Conservation (phyloP, 2,329 filamentous ascomycete genomes). For the Talaromyces sp. region DNA sequence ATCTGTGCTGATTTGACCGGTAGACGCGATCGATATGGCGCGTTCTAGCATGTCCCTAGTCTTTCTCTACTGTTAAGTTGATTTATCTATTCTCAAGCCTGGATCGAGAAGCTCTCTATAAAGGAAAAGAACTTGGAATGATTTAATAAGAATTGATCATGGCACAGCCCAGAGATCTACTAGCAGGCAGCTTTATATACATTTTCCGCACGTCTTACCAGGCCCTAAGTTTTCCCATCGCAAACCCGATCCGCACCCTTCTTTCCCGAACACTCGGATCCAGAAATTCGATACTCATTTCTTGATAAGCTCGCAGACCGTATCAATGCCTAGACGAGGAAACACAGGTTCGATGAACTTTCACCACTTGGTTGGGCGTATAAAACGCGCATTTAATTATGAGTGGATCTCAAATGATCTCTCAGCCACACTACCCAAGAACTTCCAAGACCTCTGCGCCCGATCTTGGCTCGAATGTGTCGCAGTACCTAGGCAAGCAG, state of each 20-base stretch:
- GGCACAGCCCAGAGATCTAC: background rate
- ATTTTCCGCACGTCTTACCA: background rate
- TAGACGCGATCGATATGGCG: background rate
- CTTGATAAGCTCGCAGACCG: background rate
- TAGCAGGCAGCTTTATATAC: background rate
- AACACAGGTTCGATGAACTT: background rate
- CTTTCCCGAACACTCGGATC: background rate
- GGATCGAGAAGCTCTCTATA: background rate
- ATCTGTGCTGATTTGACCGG: background rate
- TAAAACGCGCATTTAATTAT: background rate
- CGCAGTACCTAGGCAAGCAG: background rate
- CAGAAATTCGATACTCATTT: background rate
- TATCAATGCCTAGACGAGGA: background rate
- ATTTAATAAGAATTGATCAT: background rate
- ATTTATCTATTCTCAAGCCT: background rate
- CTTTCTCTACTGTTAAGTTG: no score
- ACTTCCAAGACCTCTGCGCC: background rate
- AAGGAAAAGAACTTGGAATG: background rate
- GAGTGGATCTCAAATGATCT: background rate
- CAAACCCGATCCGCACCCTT: background rate
- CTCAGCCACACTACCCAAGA: conserved; percentile 1
- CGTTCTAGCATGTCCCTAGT: background rate
- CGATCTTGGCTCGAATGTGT: background rate
- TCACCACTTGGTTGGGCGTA: background rate
- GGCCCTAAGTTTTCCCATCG: background rate